phyloP scores from a whole-genome alignment of 257 asterid species.

The Leptodermis oblonga region DNA sequence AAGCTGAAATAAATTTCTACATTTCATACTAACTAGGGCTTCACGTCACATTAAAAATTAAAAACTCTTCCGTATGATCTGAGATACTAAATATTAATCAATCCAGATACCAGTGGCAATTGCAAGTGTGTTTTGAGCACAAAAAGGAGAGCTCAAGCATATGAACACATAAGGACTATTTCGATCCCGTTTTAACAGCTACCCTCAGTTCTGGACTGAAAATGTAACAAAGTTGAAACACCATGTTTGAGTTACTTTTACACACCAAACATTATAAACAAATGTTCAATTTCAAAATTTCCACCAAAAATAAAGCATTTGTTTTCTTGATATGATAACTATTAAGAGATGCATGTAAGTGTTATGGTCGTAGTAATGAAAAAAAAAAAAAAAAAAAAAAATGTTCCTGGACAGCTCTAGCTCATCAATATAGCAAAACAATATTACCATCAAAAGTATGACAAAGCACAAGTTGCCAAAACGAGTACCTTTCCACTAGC shows the following conservation, averaged over 20 bases:
- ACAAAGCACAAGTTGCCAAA: conserved; percentile 2
- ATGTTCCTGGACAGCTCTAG: not conserved
- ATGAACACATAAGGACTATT: not conserved
- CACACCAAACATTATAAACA: not conserved
- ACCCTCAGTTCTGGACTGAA: not conserved
- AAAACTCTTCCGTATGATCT: not conserved
- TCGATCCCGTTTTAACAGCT: not conserved
- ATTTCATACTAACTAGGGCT: not conserved
- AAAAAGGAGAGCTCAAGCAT: not conserved
- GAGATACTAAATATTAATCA: too few relatives aligned
- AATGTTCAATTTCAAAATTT: not conserved
- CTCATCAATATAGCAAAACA: not conserved
- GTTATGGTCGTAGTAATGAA: not conserved
- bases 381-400: conserved; percentile 8
- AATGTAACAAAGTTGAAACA: not conserved
- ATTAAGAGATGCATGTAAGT: not conserved
- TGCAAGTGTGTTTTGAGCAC: not conserved
- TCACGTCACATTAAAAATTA: not conserved
- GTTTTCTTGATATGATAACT: not conserved
- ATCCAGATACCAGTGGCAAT: not conserved
- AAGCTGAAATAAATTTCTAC: not conserved
- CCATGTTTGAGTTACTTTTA: not conserved
- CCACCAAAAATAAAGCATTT: not conserved
- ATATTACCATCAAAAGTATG: not conserved
- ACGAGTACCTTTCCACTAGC: conserved; percentile 89